A percentile compares a stretch with the other conserved stretches of the same genome.
Evolutionary conservation across 1,139 yeast species (phyloP).

Genomic region (Geotrichum europaeum): DNA sequence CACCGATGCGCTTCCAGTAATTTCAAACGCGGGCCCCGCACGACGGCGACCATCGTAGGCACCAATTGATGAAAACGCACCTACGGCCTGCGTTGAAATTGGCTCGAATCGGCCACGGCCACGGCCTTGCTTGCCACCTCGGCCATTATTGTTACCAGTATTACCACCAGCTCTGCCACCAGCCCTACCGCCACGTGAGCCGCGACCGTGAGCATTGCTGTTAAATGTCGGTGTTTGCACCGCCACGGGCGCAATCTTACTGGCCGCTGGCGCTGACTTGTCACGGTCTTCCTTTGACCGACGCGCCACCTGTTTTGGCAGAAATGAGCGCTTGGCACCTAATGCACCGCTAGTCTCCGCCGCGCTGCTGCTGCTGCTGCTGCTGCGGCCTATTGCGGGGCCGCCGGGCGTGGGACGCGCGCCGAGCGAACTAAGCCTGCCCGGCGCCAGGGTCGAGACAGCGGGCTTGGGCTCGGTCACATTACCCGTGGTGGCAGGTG

Average conservation of each 20-base stretch:
- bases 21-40: slow-evolving; percentile 15
- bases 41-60: slow-evolving; percentile 12
- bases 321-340: slow-evolving; percentile 54
- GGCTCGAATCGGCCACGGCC: slow-evolving; percentile 32
- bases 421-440: slow-evolving; percentile 12
- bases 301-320: slow-evolving; percentile 79
- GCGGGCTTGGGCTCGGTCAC: not conserved
- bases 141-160: slow-evolving; percentile 3
- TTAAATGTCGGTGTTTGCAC: slow-evolving; percentile 24
- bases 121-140: slow-evolving; percentile 14
- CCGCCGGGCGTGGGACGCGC: slow-evolving; percentile 15
- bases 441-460: not conserved
- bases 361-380: not conserved
- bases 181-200: slow-evolving; percentile 22
- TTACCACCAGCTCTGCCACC: slow-evolving; percentile 14
- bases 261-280: slow-evolving; percentile 57
- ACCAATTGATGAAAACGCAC: slow-evolving; percentile 33
- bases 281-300: slow-evolving; percentile 79
- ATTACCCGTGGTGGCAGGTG: not conserved
- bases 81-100: slow-evolving; percentile 30
- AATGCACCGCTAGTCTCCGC: slow-evolving; percentile 3
- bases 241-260: slow-evolving; percentile 30
- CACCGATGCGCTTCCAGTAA: not conserved
- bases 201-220: slow-evolving; percentile 1
- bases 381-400: not conserved